Evolutionary conservation across 2,329 filamentous ascomycete species (phyloP).

Genomic region (Talaromyces albobiverticillius): DNA sequence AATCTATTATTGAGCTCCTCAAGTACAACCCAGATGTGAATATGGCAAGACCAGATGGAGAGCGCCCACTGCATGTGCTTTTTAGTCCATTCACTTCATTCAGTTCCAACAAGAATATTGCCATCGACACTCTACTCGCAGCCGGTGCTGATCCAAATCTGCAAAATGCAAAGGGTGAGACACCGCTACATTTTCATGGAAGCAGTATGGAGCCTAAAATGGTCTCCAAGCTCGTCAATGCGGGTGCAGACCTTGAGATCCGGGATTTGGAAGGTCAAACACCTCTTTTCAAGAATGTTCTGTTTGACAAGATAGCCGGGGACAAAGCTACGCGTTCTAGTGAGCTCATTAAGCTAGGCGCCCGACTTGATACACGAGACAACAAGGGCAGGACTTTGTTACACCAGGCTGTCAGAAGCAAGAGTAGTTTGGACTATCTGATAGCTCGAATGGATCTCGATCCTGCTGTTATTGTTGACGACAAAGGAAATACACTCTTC

Average conservation of each 20-base stretch:
- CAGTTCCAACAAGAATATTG: neutral
- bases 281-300: conserved; percentile 6
- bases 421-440: conserved; percentile 6
- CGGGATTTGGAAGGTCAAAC: conserved; percentile 7
- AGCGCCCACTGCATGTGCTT: conserved; percentile 4
- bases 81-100: neutral
- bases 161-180: conserved; percentile 5
- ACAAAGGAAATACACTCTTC: conserved; percentile 5
- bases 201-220: neutral
- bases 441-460: conserved; percentile 2
- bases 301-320: neutral
- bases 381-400: conserved; percentile 8
- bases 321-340: conserved; percentile 3
- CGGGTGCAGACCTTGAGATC: conserved; percentile 5
- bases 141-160: conserved; percentile 9
- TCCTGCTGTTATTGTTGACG: neutral
- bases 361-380: conserved; percentile 6
- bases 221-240: conserved; percentile 2
- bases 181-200: neutral
- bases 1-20: neutral
- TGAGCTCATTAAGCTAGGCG: conserved; percentile 3
- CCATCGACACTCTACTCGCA: neutral
- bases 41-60: neutral
- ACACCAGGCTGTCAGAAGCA: conserved; percentile 2
- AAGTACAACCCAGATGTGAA: conserved; percentile 2